Conservation (phyloP, 306 rosid species). For the Prunus dulcis region DNA sequence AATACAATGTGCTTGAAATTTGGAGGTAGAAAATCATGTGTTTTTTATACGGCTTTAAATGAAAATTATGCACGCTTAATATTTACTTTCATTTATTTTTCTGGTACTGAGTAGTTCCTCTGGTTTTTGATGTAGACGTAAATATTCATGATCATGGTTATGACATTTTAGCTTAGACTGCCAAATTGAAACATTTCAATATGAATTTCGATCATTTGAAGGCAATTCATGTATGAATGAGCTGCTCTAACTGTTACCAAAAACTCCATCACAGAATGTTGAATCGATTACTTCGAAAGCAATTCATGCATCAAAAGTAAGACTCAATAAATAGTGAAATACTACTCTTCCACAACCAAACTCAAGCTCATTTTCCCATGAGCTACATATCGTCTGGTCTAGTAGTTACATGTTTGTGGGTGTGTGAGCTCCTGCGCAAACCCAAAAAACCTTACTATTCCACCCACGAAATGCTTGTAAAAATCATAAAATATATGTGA, state of each 20-base stretch:
- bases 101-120: too few relatives aligned
- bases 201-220: too few relatives aligned
- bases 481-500: not conserved
- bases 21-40: too few relatives aligned
- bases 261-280: not conserved
- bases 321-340: not conserved
- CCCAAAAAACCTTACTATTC: not conserved
- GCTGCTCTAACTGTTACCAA: not conserved
- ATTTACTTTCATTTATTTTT: too few relatives aligned
- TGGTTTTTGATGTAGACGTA: too few relatives aligned
- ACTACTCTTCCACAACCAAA: not conserved
- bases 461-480: constrained; percentile 8
- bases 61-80: too few relatives aligned
- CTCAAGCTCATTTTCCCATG: not conserved
- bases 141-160: too few relatives aligned
- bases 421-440: not conserved
- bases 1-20: too few relatives aligned
- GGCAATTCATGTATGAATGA: too few relatives aligned
- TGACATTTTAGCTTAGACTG: too few relatives aligned
- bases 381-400: not conserved
- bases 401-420: not conserved
- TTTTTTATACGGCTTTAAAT: too few relatives aligned
- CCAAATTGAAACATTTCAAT: too few relatives aligned
- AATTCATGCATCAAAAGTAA: not conserved
- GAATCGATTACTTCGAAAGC: not conserved